phyloP scores from a whole-genome alignment of 345 rosid genomes.

The Bruguiera parviflora region DNA sequence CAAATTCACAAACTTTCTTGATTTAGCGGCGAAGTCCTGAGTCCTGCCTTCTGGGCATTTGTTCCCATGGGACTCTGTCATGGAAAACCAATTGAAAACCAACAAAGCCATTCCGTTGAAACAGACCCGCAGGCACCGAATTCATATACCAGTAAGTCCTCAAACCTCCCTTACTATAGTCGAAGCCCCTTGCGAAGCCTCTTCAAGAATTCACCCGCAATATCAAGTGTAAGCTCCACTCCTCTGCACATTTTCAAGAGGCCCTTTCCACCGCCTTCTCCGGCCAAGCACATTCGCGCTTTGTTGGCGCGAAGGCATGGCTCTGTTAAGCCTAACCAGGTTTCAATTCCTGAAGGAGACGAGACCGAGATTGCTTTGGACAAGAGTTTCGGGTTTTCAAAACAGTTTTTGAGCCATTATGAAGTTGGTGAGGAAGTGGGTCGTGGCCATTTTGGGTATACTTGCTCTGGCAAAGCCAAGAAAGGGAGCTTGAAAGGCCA shows the following conservation, averaged over 20 bases:
- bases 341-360: conserved; percentile 75
- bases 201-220: conserved; percentile 83
- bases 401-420: conserved; percentile 59
- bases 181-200: conserved; percentile 84
- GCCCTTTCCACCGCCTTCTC: conserved; percentile 97
- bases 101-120: conserved; percentile 39
- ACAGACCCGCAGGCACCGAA: conserved; percentile 34
- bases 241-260: conserved; percentile 90
- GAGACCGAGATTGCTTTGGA: conserved; percentile 78
- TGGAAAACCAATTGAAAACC: conserved; percentile 63
- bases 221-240: conserved; percentile 71
- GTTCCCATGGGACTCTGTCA: conserved; percentile 85
- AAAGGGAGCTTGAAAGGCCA: conserved; percentile 82
- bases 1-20: neutral
- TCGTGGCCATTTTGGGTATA: conserved; percentile 90
- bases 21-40: conserved; percentile 13
- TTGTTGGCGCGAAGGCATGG: conserved; percentile 83
- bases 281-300: conserved; percentile 90
- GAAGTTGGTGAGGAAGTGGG: conserved; percentile 94
- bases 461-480: conserved; percentile 80
- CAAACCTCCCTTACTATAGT: conserved; percentile 78
- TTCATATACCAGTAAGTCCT: conserved; percentile 43
- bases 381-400: conserved; percentile 75
- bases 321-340: conserved; percentile 75
- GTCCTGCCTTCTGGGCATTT: conserved; percentile 10